A percentile compares a stretch with the other conserved stretches of the same genome.
phyloP scores from a whole-genome alignment of 2,329 filamentous ascomycete genomes.

The Ophiosphaerella narmari region DNA sequence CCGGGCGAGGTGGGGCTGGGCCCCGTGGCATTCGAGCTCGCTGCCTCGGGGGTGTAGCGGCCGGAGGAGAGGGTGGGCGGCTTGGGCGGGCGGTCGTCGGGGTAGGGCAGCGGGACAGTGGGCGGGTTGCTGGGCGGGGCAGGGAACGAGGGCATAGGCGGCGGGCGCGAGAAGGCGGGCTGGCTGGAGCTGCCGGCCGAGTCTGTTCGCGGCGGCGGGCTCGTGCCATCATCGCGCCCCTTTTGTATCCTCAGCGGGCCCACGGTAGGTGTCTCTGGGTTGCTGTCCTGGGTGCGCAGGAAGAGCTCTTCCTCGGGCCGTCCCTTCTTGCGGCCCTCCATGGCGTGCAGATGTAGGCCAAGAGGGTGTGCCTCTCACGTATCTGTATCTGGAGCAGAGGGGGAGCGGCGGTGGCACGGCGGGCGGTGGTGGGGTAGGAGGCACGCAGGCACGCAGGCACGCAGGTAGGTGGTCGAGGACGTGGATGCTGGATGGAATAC shows the following conservation, averaged over 20 bases:
- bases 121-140: conserved; percentile 55
- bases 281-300: conserved; percentile 55
- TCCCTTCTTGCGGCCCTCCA: conserved; percentile 62
- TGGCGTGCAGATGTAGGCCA: conserved; percentile 10
- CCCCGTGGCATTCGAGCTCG: conserved; percentile 36
- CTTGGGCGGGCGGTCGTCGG: conserved; percentile 48
- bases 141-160: conserved; percentile 68
- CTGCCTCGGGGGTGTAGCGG: conserved; percentile 45
- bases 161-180: conserved; percentile 44
- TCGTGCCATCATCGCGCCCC: conserved; percentile 60
- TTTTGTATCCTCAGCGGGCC: conserved; percentile 87
- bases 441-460: not conserved
- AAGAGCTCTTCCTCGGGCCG: conserved; percentile 83
- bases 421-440: not conserved
- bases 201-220: conserved; percentile 59
- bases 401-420: too few species aligned
- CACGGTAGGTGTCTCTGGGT: conserved; percentile 73
- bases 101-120: conserved; percentile 52
- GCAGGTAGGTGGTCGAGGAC: not conserved
- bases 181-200: conserved; percentile 67
- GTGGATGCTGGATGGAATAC: too few species aligned
- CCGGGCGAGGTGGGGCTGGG: conserved; percentile 35
- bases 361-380: too few species aligned
- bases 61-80: conserved; percentile 25
- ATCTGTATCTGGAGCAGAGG: too few species aligned